phyloP scores from a whole-genome alignment of 2,329 filamentous ascomycete genomes.

The Rutstroemia sp. region DNA sequence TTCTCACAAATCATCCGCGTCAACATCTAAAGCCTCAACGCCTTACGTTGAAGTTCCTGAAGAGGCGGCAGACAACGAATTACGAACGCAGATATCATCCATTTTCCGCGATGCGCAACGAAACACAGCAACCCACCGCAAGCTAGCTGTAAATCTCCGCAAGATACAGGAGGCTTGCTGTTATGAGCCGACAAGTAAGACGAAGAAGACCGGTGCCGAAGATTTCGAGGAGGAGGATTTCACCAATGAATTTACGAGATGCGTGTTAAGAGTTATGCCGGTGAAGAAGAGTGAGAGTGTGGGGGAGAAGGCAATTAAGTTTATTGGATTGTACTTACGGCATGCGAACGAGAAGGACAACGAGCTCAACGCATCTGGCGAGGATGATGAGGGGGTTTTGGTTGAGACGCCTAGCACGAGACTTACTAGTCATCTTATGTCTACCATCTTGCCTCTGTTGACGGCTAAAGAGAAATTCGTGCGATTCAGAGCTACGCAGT shows the following conservation, averaged over 20 bases:
- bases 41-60: conserved; percentile 49
- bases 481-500: conserved; percentile 81
- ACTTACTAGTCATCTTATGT: conserved; percentile 67
- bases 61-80: conserved; percentile 60
- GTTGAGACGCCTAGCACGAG: conserved; percentile 79
- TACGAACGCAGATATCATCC: conserved; percentile 66
- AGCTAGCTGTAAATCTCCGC: conserved; percentile 77
- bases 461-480: conserved; percentile 87
- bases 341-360: conserved; percentile 65
- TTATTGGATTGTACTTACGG: conserved; percentile 79
- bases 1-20: conserved; percentile 35
- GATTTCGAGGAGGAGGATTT: conserved; percentile 82
- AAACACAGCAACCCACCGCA: conserved; percentile 83
- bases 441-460: conserved; percentile 66
- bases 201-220: conserved; percentile 44
- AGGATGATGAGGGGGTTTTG: conserved; percentile 63
- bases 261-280: conserved; percentile 71
- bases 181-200: conserved; percentile 51
- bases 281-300: conserved; percentile 89
- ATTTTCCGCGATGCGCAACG: conserved; percentile 79
- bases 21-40: conserved; percentile 32
- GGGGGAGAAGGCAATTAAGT: conserved; percentile 78
- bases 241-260: conserved; percentile 77
- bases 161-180: conserved; percentile 86
- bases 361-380: conserved; percentile 53